Percentiles rank a stretch among this genome's conserved stretches.
phyloP scores from a whole-genome alignment of 305 asterid species.

The Fraxinus floribunda region DNA sequence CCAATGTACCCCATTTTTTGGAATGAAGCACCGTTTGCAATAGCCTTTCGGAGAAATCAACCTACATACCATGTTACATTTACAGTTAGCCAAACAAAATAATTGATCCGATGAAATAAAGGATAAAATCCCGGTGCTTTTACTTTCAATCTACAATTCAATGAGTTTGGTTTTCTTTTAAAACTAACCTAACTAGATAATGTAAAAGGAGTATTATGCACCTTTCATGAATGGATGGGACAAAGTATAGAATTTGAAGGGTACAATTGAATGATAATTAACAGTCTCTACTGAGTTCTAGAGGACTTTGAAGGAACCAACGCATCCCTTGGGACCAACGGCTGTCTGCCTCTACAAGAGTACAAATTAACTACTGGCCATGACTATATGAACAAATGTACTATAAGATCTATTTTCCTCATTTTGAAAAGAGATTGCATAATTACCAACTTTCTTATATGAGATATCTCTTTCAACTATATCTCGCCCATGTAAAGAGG shows the following conservation, averaged over 20 bases:
- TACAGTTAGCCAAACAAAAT: slow-evolving; percentile 1
- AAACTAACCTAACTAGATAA: not conserved
- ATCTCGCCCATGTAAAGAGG: not conserved
- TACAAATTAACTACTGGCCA: not conserved
- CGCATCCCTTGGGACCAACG: not conserved
- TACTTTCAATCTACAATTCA: not conserved
- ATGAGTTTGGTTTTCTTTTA: not conserved
- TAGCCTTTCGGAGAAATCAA: slow-evolving; percentile 50
- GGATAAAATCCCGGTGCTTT: not conserved
- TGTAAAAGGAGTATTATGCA: not conserved
- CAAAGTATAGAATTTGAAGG: not conserved
- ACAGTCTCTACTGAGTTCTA: not conserved
- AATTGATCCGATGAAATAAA: not conserved
- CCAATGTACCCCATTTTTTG: slow-evolving; percentile 71
- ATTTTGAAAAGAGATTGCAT: not conserved
- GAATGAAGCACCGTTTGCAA: slow-evolving; percentile 53
- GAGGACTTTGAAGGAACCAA: not conserved
- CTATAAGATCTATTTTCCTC: not conserved
- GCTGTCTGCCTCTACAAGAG: not conserved
- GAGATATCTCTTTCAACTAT: not conserved
- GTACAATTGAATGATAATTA: not conserved
- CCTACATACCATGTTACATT: slow-evolving; percentile 42
- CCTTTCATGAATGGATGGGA: not conserved
- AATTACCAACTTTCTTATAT: not conserved
- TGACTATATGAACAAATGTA: not conserved